These are phyloP conservation scores for Sorghum bicolor DNA, from an alignment of 176 grass and related monocot genomes.

Conservation along the genomic window Sorghum_bicolor_NCBIv3 NC_012871.2:74919501-74920000, in stretches of 20 bases:
- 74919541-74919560: background rate
- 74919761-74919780: background rate
- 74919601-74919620: slow-evolving; percentile 7
- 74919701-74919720: background rate
- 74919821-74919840: background rate
- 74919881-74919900: background rate
- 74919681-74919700: background rate
- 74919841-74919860: slow-evolving; percentile 30
- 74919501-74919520: background rate
- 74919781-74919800: slow-evolving; percentile 7
- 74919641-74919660: slow-evolving; percentile 5
- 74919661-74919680: background rate
- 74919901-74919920: slow-evolving; percentile 2
- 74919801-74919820: slow-evolving; percentile 5
- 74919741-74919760: background rate
- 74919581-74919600: slow-evolving; percentile 10
- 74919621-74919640: background rate
- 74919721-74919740: background rate
- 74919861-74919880: background rate
- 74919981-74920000: slow-evolving; percentile 55
- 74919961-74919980: slow-evolving; percentile 41
- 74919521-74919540: background rate
- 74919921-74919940: background rate
- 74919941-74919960: slow-evolving; percentile 46
- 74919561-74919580: background rate